A percentile compares a stretch with the other conserved stretches of the same genome.
Evolutionary conservation across 805 yeast species (phyloP).

Genomic region (Priceomyces carsonii): DNA sequence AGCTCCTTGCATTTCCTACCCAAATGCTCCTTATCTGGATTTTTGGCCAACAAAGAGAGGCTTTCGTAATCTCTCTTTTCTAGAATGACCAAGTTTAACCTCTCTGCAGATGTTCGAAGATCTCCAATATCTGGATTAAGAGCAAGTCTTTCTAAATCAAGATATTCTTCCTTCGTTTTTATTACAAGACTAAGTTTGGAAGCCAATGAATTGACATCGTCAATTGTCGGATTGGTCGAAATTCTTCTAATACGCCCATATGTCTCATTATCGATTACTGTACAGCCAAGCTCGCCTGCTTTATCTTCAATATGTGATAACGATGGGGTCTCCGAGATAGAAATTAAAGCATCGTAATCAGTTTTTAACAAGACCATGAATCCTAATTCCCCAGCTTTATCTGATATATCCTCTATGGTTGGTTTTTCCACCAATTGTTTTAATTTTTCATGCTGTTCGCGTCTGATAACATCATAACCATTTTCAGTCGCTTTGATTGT

Average conservation of each 20-base stretch:
- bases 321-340: constrained; percentile 20
- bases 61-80: not conserved
- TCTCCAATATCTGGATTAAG: too few relatives aligned
- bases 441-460: constrained; percentile 13
- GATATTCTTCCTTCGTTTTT: too few relatives aligned
- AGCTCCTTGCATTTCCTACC: too few relatives aligned
- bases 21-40: constrained; percentile 11
- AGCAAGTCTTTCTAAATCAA: too few relatives aligned
- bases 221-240: too few relatives aligned
- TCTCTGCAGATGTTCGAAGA: too few relatives aligned
- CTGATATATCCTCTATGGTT: constrained; percentile 8
- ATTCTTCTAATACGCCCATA: too few relatives aligned
- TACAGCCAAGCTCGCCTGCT: constrained; percentile 11
- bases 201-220: too few relatives aligned
- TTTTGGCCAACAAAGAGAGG: constrained; percentile 2
- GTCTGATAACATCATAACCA: constrained; percentile 3
- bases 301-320: constrained; percentile 17
- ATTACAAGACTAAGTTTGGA: too few relatives aligned
- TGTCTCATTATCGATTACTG: constrained; percentile 4
- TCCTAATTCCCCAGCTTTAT: constrained; percentile 11
- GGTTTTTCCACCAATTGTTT: constrained; percentile 13
- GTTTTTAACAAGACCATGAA: constrained; percentile 1
- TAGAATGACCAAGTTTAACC: too few relatives aligned
- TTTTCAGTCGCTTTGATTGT: not conserved
- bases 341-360: not conserved